Base-by-base conservation (phyloP, 2,329 filamentous ascomycete species). In the Pseudogymnoascus sp. region DNA sequence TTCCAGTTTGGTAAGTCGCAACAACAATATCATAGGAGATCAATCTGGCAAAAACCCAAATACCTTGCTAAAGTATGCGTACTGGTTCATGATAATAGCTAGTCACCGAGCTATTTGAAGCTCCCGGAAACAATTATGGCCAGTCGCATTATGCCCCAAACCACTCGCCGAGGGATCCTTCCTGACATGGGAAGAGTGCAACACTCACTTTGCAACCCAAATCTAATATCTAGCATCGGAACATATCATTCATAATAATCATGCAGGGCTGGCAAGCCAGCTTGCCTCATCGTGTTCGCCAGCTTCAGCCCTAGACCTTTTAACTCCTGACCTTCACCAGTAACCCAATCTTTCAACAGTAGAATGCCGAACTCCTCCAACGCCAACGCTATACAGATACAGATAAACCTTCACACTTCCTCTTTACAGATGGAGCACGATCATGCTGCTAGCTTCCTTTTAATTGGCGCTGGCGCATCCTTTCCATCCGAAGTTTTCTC, bases 1-100 rank as follows among this genome's bases (percentile, higher is more conserved):
- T 84, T 67, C 85, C 86, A 74, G 82, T 89, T 12, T 85, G 88
- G 65, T 93, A 97, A 73, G 87, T 89, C 7, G 79, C 97, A 1
- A 92, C 93, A 78, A 1, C 48, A 33, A 9, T 5, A 21, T 12
- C n/a, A 35, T 6, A 55, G 5, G 29, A 35, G 21, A 33, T 9
- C n/a, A 33, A 33, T 55, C 29, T 21, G 15, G 48, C 15, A 55
- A 35, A 55, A 33, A 12, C 1, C 15, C n/a, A 55, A 33, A 21
- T 55, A 12, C 48, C 10, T 13, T 33, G 29, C 3, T 3, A 21
- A 33, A 21, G n/a, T 55, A 55, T 55, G 27, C 13, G 17, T 33
- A 13, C n/a, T 17, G 29, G 29, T 55, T 55, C 29, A 21, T 55
- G 48, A 55, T 55, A 33, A 33, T 33, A 17, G 2, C 12, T 10